A percentile compares a stretch with the other conserved stretches of the same genome.
These are phyloP conservation scores for Peronospora destructor DNA, from an alignment of 352 stramenopile species.

Conservation along the genomic window DNA sequence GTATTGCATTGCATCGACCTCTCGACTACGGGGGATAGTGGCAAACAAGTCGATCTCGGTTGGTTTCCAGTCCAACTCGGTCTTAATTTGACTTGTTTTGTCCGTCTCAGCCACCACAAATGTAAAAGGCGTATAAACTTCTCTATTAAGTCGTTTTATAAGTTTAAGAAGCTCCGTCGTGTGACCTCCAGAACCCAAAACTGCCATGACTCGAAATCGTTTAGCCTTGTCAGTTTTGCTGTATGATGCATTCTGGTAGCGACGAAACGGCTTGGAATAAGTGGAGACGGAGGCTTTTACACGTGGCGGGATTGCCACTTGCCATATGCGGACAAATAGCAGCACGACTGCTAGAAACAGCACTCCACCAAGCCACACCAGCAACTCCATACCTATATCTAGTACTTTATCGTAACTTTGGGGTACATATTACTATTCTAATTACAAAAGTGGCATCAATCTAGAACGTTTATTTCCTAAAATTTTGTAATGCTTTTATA, in stretches of 20 bases:
- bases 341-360: constrained; percentile 18
- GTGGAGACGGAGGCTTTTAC: constrained; percentile 18
- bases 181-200: constrained; percentile 86
- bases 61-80: constrained; percentile 56
- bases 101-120: constrained; percentile 90
- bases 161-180: constrained; percentile 94
- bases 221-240: constrained; percentile 5
- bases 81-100: constrained; percentile 83
- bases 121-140: constrained; percentile 77
- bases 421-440: too few species aligned
- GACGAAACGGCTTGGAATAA: constrained; percentile 21
- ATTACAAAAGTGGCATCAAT: too few species aligned
- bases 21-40: constrained; percentile 86
- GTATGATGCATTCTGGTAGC: constrained; percentile 9
- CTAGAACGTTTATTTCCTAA: too few species aligned
- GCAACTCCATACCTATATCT: constrained; percentile 19
- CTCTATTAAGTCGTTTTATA: constrained; percentile 71
- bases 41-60: constrained; percentile 44
- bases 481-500: too few species aligned
- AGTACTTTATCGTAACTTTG: neutral
- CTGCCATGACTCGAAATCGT: constrained; percentile 56
- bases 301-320: constrained; percentile 21
- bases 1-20: constrained; percentile 27
- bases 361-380: constrained; percentile 11
- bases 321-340: constrained; percentile 28